Conservation (phyloP, 257 asterid genomes). For the Perilla frutescens region DNA sequence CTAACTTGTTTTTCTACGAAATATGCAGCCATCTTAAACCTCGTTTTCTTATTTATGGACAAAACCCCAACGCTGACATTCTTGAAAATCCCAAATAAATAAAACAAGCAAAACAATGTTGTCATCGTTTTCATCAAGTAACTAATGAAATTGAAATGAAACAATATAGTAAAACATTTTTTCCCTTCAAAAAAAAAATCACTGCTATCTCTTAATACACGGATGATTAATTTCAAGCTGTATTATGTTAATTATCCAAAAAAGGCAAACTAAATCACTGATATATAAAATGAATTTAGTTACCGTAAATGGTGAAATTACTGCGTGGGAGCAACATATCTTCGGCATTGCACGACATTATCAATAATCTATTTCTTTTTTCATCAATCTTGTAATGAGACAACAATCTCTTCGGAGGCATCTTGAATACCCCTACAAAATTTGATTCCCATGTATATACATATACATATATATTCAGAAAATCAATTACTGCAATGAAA, state of each 20-base stretch:
- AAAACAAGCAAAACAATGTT: not conserved
- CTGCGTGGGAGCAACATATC: conserved; percentile 99
- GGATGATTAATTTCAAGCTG: too few species aligned
- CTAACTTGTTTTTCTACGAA: conserved; percentile 17
- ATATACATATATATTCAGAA: too few species aligned
- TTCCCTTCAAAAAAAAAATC: too few species aligned
- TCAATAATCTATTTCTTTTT: conserved; percentile 63
- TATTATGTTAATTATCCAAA: not conserved
- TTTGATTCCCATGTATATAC: conserved; percentile 29
- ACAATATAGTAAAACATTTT: too few species aligned
- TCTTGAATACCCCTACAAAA: conserved; percentile 82
- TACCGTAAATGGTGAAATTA: conserved; percentile 83
- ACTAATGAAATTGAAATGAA: not conserved
- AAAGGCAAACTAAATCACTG: not conserved
- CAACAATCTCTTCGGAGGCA: conserved; percentile 84
- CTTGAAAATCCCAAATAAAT: not conserved
- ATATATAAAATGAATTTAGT: not conserved
- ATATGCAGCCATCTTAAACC: not conserved
- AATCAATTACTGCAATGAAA: too few species aligned
- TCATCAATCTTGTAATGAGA: conserved; percentile 92
- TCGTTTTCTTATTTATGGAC: conserved; percentile 32
- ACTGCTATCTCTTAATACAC: too few species aligned
- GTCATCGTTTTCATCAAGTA: not conserved
- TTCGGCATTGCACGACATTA: conserved; percentile 95
- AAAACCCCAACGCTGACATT: not conserved